Percentiles rank a stretch among this genome's conserved stretches.
Evolutionary conservation across 371 early-diverging fungal species (phyloP).

Genomic region (Rhizopus microsporus): DNA sequence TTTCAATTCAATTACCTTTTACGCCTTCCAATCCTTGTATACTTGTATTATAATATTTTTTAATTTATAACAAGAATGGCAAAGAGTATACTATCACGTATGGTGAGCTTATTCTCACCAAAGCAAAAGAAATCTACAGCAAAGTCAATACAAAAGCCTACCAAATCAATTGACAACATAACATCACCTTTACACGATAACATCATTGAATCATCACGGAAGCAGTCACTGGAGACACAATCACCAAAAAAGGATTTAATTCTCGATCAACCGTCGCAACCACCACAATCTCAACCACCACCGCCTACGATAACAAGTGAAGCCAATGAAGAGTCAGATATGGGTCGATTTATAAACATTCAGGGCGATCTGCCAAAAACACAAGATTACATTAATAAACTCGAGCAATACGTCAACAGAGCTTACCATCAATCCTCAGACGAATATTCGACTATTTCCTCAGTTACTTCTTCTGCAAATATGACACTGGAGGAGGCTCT

Average conservation of each 20-base stretch:
- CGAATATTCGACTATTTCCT: slow-evolving; percentile 18
- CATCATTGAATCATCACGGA: background rate
- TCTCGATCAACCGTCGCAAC: background rate
- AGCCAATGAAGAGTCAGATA: slow-evolving; percentile 3
- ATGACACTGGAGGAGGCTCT: slow-evolving; percentile 23
- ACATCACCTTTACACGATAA: background rate
- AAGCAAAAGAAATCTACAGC: background rate
- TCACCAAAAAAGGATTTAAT: background rate
- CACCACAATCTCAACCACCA: too few species aligned
- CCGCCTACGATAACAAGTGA: background rate
- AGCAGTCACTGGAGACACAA: background rate
- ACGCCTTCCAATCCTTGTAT: too few species aligned
- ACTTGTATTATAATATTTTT: background rate
- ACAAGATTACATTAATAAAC: background rate
- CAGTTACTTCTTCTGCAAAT: slow-evolving; percentile 13
- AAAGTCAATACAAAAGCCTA: background rate
- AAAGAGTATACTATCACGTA: slow-evolving; percentile 1
- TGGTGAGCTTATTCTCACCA: slow-evolving; percentile 2
- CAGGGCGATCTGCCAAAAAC: background rate
- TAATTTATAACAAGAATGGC: background rate
- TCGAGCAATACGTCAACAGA: slow-evolving; percentile 3
- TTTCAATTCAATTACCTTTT: background rate
- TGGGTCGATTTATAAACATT: slow-evolving; percentile 10
- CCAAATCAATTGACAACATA: background rate
- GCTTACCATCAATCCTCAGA: background rate